Evolutionary conservation across 441 rosid species (phyloP).

Genomic region (Pelargonium australe): DNA sequence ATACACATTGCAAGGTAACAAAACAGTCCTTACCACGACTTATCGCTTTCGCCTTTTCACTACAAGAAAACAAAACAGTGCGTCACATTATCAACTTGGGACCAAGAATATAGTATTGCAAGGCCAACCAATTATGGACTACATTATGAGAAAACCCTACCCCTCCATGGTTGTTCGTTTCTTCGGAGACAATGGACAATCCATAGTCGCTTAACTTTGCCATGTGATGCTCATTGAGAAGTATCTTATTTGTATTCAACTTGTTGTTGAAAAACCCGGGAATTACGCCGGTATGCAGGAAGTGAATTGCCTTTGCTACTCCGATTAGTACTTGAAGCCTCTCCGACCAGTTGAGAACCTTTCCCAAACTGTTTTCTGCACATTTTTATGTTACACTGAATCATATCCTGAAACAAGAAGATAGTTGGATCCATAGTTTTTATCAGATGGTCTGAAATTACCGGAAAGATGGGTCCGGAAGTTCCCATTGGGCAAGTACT

Average conservation of each 20-base stretch:
- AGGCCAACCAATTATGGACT: neutral
- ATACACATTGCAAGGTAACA: neutral
- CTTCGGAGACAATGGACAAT: conserved; percentile 59
- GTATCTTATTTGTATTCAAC: conserved; percentile 54
- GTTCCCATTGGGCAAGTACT: conserved; percentile 51
- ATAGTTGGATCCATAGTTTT: neutral
- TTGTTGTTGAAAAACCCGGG: conserved; percentile 77
- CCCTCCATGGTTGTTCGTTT: conserved; percentile 29
- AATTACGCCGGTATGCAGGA: conserved; percentile 78
- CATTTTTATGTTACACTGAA: conserved; percentile 1
- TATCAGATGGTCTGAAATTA: conserved; percentile 18
- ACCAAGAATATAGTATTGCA: neutral
- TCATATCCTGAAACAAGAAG: no score
- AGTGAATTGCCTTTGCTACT: conserved; percentile 69
- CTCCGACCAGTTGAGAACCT: conserved; percentile 60
- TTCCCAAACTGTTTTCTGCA: conserved; percentile 35
- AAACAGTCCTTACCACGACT: conserved; percentile 31
- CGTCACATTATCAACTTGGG: conserved; percentile 8
- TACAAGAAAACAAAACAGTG: conserved; percentile 18
- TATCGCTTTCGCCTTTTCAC: conserved; percentile 32
- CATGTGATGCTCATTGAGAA: conserved; percentile 54
- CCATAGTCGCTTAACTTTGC: conserved; percentile 78
- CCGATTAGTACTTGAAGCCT: conserved; percentile 52
- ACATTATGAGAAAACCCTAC: conserved; percentile 29
- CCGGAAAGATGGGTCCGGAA: conserved; percentile 49